Evolutionary conservation across 2,329 filamentous ascomycete genomes (phyloP).

Genomic region (Penicillium decumbens): DNA sequence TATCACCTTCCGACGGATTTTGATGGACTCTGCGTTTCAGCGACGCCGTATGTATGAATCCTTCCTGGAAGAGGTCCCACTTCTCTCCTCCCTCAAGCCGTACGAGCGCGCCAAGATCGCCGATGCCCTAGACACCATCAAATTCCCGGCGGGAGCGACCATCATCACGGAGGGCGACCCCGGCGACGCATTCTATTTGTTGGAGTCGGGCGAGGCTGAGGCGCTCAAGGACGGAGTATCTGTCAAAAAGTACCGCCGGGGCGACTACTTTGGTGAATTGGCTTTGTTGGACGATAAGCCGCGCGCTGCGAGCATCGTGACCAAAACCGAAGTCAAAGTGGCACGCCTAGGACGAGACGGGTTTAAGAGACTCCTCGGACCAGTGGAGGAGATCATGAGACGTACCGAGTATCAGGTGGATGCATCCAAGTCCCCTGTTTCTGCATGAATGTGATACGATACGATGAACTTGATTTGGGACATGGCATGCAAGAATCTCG

Average conservation of each 20-base stretch:
- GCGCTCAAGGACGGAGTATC: slow-evolving; percentile 73
- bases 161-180: slow-evolving; percentile 92
- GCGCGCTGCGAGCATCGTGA: slow-evolving; percentile 81
- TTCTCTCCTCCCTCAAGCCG: slow-evolving; percentile 74
- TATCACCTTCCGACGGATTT: slow-evolving; percentile 91
- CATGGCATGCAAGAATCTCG: background rate
- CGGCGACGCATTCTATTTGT: slow-evolving; percentile 84
- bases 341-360: slow-evolving; percentile 88
- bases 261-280: slow-evolving; percentile 95
- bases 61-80: slow-evolving; percentile 88
- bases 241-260: slow-evolving; percentile 79
- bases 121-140: slow-evolving; percentile 87
- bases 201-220: slow-evolving; percentile 81
- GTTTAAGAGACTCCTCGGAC: slow-evolving; percentile 87
- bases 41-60: slow-evolving; percentile 94
- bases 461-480: slow-evolving; percentile 12
- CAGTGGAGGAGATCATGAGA: slow-evolving; percentile 91
- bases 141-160: slow-evolving; percentile 69
- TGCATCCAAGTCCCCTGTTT: slow-evolving; percentile 24
- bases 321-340: slow-evolving; percentile 83
- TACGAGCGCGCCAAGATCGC: slow-evolving; percentile 98
- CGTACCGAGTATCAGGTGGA: slow-evolving; percentile 49
- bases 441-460: slow-evolving; percentile 22
- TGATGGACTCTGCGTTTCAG: slow-evolving; percentile 97
- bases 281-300: slow-evolving; percentile 91